phyloP scores from a whole-genome alignment of 177 flowering plant genomes.

The Vitis hybrid region DNA sequence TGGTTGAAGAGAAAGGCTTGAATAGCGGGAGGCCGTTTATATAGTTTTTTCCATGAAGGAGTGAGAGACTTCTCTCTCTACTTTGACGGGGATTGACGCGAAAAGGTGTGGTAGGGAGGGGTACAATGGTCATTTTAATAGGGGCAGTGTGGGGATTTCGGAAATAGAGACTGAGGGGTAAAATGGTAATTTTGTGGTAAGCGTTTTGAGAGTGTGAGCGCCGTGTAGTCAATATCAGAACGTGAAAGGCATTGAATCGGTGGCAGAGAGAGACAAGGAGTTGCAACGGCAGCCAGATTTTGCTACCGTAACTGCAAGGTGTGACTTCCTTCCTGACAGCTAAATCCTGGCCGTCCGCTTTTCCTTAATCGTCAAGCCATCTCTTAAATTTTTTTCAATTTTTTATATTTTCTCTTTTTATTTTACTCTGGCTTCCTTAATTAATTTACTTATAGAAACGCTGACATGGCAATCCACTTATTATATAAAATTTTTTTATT shows the following conservation, averaged over 20 bases:
- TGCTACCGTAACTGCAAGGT: no score
- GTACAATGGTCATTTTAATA: slow-evolving; percentile 1
- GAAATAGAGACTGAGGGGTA: neutral
- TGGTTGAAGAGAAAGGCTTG: slow-evolving; percentile 14
- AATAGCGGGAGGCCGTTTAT: slow-evolving; percentile 48
- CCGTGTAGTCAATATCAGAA: slow-evolving; percentile 13
- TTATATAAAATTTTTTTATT: no score
- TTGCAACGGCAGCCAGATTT: neutral
- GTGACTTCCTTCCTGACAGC: no score
- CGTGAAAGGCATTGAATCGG: slow-evolving; percentile 19
- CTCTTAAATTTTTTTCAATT: no score
- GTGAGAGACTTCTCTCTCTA: neutral
- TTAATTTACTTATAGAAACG: no score
- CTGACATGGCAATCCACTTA: no score
- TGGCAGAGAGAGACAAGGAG: slow-evolving; percentile 7
- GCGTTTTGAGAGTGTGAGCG: slow-evolving; percentile 4
- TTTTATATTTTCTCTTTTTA: no score
- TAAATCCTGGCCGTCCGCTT: no score
- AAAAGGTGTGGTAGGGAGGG: neutral
- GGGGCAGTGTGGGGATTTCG: neutral
- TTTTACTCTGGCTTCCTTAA: no score
- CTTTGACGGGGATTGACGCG: neutral
- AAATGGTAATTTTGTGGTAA: neutral
- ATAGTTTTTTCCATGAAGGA: slow-evolving; percentile 18
- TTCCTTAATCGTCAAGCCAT: no score